Evolutionary conservation across 73 alveolate species (phyloP).

Genomic region (Tetrahymena thermophila): DNA sequence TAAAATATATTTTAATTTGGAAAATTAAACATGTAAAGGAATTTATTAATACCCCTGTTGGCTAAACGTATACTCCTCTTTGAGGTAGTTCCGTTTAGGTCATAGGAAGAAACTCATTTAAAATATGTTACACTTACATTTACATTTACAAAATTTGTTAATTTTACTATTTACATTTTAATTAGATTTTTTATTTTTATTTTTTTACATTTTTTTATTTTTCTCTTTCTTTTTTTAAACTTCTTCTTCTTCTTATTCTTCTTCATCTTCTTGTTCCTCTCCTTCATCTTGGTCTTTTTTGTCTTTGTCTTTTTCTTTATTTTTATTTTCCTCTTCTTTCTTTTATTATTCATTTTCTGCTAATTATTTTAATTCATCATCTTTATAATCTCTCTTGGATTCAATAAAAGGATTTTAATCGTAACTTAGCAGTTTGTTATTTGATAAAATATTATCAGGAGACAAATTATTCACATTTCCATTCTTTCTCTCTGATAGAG

Average conservation of each 20-base stretch:
- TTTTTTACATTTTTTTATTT: neutral
- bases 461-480: neutral
- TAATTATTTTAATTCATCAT: neutral
- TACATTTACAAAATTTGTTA: neutral
- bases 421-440: neutral
- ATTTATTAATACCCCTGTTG: neutral
- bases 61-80: conserved; percentile 1
- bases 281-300: neutral
- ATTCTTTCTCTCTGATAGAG: neutral
- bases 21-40: neutral
- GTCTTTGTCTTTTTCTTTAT: neutral
- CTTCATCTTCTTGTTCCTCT: neutral
- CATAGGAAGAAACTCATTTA: neutral
- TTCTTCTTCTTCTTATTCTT: neutral
- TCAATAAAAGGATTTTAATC: neutral
- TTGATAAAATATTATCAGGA: neutral
- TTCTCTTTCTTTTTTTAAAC: neutral
- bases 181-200: neutral
- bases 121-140: neutral
- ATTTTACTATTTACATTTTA: neutral
- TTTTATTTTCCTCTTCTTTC: neutral
- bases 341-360: neutral
- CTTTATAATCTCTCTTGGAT: neutral
- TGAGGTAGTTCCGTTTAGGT: neutral
- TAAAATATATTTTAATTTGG: neutral